A percentile compares a stretch with the other conserved stretches of the same genome.
Conservation (phyloP, 2,329 filamentous ascomycete species). For the Phymatotrichopsis omnivora region DNA sequence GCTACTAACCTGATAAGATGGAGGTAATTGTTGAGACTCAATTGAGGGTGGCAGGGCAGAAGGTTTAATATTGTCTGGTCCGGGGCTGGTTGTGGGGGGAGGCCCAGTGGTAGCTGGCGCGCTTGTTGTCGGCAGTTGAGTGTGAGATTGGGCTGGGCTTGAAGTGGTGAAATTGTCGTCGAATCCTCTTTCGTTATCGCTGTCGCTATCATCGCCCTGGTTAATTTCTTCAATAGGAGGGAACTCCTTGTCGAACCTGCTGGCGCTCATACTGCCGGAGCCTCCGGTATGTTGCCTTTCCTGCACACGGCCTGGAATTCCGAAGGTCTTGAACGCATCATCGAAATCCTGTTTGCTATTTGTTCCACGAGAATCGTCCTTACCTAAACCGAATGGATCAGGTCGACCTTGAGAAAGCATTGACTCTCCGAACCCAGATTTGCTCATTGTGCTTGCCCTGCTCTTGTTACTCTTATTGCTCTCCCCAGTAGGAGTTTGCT, state of each 20-base stretch:
- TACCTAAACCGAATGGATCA: conserved; percentile 37
- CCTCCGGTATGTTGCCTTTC: conserved; percentile 37
- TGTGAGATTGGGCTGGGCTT: conserved; percentile 35
- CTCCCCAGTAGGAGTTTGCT: conserved; percentile 42
- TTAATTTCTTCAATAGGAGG: conserved; percentile 85
- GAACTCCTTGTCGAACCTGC: conserved; percentile 64
- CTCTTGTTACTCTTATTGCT: conserved; percentile 41
- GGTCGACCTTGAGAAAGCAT: conserved; percentile 43
- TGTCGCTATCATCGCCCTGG: conserved; percentile 73
- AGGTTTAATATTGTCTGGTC: conserved; percentile 28
- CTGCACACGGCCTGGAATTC: conserved; percentile 41
- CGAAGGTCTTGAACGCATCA: conserved; percentile 70
- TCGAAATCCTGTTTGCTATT: conserved; percentile 62
- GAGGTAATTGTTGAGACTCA: conserved; percentile 51
- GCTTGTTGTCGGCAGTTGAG: conserved; percentile 31
- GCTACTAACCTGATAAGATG: conserved; percentile 40
- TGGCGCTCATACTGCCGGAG: conserved; percentile 40
- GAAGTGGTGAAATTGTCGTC: conserved; percentile 82
- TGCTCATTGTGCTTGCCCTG: conserved; percentile 34
- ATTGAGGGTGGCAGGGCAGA: conserved; percentile 34
- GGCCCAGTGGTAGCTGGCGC: no score
- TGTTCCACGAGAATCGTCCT: conserved; percentile 33
- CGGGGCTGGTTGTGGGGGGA: conserved; percentile 36
- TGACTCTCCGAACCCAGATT: conserved; percentile 45
- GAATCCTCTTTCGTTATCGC: conserved; percentile 72